phyloP scores from a whole-genome alignment of 306 rosid species.

The Rosa multiflora region DNA sequence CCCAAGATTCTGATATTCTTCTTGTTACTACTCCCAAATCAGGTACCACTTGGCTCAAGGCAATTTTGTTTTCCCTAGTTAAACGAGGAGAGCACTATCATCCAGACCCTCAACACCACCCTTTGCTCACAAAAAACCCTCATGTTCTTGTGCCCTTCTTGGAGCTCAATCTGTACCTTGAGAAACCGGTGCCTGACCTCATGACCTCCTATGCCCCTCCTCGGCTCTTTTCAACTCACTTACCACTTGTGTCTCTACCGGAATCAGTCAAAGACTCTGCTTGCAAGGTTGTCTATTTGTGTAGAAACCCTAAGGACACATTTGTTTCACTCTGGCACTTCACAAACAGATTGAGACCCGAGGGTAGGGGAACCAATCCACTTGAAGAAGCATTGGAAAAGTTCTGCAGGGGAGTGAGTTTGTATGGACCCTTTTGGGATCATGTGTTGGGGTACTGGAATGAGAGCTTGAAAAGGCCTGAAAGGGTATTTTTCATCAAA shows the following conservation, averaged over 20 bases:
- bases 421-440: conserved; percentile 33
- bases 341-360: conserved; percentile 21
- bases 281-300: conserved; percentile 38
- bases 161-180: conserved; percentile 18
- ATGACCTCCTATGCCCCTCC: background rate
- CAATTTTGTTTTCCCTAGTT: conserved; percentile 27
- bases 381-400: conserved; percentile 26
- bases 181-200: conserved; percentile 13
- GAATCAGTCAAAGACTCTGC: conserved; percentile 4
- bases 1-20: conserved; percentile 31
- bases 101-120: conserved; percentile 18
- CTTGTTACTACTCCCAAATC: conserved; percentile 37
- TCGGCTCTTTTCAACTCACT: conserved; percentile 24
- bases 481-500: conserved; percentile 8
- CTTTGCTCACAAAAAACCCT: conserved; percentile 34
- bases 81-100: conserved; percentile 25
- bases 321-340: conserved; percentile 44
- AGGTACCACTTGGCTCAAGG: conserved; percentile 56
- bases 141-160: conserved; percentile 42
- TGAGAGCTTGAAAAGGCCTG: conserved; percentile 21
- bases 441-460: conserved; percentile 34
- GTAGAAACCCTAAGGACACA: conserved; percentile 39
- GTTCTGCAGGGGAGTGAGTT: conserved; percentile 23
- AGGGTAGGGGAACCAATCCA: background rate
- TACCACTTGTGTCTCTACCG: background rate